phyloP scores from a whole-genome alignment of 305 asterid genomes.

The Fraxinus nigra region DNA sequence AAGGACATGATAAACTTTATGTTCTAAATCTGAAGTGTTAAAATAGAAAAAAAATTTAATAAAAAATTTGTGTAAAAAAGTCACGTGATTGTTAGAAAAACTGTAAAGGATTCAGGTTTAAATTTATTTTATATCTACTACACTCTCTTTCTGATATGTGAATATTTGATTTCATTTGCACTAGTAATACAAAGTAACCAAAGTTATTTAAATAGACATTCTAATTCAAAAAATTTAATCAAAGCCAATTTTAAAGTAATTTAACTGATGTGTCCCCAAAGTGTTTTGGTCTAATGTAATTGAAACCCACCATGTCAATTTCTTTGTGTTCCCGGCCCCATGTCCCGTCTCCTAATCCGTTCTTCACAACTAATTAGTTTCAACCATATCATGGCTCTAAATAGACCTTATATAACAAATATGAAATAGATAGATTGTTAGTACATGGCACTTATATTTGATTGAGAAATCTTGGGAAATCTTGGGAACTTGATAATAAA shows the following conservation, averaged over 20 bases:
- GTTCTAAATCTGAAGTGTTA: not conserved
- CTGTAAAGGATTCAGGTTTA: not conserved
- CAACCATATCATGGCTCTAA: conserved; percentile 2
- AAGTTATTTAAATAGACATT: not conserved
- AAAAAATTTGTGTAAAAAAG: not conserved
- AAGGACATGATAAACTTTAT: not conserved
- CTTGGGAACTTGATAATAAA: conserved; percentile 9
- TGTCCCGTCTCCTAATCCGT: not conserved
- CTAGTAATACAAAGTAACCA: not conserved
- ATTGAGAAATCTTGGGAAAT: conserved; percentile 7
- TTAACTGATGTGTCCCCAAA: not conserved
- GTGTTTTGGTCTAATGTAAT: not conserved
- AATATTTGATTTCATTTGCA: not conserved
- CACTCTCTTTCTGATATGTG: not conserved
- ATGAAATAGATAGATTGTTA: conserved; percentile 1
- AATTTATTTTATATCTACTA: not conserved
- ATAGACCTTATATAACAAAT: not conserved
- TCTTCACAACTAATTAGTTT: conserved; percentile 1
- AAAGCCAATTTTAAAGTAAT: not conserved
- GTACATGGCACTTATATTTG: conserved; percentile 10
- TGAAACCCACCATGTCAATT: not conserved
- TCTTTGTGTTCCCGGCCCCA: not conserved
- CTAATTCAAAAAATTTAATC: not conserved
- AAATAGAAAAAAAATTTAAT: not conserved
- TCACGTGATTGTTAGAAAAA: not conserved